Percentiles rank a stretch among this genome's conserved stretches.
These are phyloP conservation scores for Chalaropsis thielavioides DNA, from an alignment of 2,329 filamentous ascomycete species.

Conservation along the genomic window DNA sequence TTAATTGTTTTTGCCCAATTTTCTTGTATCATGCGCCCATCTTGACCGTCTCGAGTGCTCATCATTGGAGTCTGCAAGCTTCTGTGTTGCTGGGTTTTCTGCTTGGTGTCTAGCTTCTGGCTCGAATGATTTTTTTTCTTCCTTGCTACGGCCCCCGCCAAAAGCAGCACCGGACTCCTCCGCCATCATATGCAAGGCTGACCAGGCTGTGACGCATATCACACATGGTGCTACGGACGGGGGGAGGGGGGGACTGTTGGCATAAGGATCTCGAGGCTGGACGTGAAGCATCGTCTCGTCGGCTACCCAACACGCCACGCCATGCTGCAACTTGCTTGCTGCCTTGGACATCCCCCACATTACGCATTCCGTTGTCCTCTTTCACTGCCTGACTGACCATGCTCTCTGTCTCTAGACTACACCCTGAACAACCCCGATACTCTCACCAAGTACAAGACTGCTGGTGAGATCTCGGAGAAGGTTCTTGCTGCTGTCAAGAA, in stretches of 20 bases:
- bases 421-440: conserved; percentile 83
- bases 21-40: not conserved
- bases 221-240: not conserved
- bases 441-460: conserved; percentile 98
- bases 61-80: not conserved
- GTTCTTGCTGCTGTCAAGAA: conserved; percentile 72
- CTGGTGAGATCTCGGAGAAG: conserved; percentile 87
- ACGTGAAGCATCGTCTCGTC: not conserved
- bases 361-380: not conserved
- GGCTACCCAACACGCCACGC: not conserved
- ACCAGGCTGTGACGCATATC: conserved; percentile 2
- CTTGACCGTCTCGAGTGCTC: not conserved
- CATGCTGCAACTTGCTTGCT: not conserved
- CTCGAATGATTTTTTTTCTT: not conserved
- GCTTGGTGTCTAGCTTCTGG: not conserved
- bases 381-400: not conserved
- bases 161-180: conserved; percentile 1
- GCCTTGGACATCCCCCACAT: no score
- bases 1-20: not conserved
- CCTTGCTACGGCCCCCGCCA: conserved; percentile 6
- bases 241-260: no score
- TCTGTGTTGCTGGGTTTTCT: not conserved
- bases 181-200: not conserved
- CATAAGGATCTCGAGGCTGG: not conserved
- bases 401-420: conserved; percentile 48